These are phyloP conservation scores for Schizopora paradoxa DNA, from an alignment of 1,284 basidiomycete genomes.

Conservation along the genomic window DNA sequence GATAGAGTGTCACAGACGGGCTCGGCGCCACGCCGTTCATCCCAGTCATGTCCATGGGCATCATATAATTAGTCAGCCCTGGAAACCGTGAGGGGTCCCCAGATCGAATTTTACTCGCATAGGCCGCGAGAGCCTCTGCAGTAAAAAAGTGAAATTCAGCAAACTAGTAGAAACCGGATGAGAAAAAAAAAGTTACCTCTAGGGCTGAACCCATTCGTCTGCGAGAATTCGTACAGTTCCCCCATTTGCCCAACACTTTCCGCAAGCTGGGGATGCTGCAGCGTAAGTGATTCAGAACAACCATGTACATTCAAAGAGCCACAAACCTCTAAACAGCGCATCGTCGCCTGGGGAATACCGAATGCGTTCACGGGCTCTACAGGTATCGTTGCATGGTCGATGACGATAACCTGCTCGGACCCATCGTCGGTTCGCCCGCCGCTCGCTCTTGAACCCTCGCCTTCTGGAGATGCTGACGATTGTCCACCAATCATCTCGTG, in stretches of 20 bases:
- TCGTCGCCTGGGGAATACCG: conserved; percentile 78
- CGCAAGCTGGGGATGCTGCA: conserved; percentile 44
- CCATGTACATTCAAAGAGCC: conserved; percentile 11
- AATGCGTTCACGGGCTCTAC: conserved; percentile 78
- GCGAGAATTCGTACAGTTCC: conserved; percentile 65
- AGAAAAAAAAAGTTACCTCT: conserved; percentile 43
- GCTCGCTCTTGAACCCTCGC: conserved; percentile 7
- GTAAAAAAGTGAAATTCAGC: conserved; percentile 10
- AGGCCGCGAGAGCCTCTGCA: conserved; percentile 38
- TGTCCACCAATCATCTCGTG: conserved; percentile 20
- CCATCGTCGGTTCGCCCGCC: conserved; percentile 51
- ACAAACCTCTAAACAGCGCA: conserved; percentile 74
- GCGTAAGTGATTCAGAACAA: conserved; percentile 6
- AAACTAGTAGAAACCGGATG: background rate
- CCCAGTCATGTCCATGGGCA: conserved; percentile 14
- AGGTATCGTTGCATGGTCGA: conserved; percentile 59
- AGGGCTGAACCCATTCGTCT: conserved; percentile 49
- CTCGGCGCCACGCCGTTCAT: conserved; percentile 22
- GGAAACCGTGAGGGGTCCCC: conserved; percentile 29
- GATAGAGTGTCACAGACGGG: conserved; percentile 39
- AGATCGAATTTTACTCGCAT: conserved; percentile 43
- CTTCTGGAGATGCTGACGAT: conserved; percentile 5
- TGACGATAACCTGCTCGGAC: conserved; percentile 54
- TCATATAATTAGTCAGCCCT: conserved; percentile 2
- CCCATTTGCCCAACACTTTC: conserved; percentile 73